phyloP scores from a whole-genome alignment of 352 stramenopile species.

The Phytophthora parvispora region DNA sequence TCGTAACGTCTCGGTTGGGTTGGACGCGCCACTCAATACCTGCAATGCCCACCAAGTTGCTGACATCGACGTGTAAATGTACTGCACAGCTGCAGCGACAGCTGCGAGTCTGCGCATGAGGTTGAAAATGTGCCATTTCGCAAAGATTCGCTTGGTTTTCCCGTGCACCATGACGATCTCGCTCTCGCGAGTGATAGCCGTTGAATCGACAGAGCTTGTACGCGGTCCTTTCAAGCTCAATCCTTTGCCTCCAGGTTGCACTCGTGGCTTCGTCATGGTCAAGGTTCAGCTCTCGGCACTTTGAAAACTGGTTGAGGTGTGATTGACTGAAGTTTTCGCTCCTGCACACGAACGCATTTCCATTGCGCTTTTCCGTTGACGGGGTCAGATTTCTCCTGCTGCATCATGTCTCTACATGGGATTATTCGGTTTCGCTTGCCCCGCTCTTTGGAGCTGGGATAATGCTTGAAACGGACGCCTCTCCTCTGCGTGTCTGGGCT shows the following conservation, averaged over 20 bases:
- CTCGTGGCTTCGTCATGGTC: neutral
- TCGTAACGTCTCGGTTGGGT: slow-evolving; percentile 4
- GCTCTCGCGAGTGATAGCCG: slow-evolving; percentile 1
- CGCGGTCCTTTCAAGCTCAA: neutral
- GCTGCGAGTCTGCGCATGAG: slow-evolving; percentile 19
- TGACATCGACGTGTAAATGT: slow-evolving; percentile 26
- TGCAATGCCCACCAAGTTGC: slow-evolving; percentile 15
- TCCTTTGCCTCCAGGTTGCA: neutral
- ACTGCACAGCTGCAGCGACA: slow-evolving; percentile 30
- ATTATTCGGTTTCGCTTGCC: slow-evolving; percentile 9
- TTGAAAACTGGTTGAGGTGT: neutral
- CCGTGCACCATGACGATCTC: slow-evolving; percentile 5
- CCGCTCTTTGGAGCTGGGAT: neutral
- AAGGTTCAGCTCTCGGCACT: neutral
- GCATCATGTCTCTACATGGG: neutral
- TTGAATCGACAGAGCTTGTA: slow-evolving; percentile 2
- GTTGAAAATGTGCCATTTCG: slow-evolving; percentile 15
- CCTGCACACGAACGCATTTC: neutral
- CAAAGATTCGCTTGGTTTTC: neutral
- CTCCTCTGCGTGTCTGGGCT: neutral
- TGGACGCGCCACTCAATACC: slow-evolving; percentile 17
- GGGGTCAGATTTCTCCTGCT: neutral
- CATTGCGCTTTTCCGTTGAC: neutral
- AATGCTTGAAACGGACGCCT: slow-evolving; percentile 27
- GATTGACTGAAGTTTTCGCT: neutral